Percentiles rank a stretch among this genome's conserved stretches.
Conservation (phyloP, 2,329 filamentous ascomycete genomes). For the Trichoderma atroviride region DNA sequence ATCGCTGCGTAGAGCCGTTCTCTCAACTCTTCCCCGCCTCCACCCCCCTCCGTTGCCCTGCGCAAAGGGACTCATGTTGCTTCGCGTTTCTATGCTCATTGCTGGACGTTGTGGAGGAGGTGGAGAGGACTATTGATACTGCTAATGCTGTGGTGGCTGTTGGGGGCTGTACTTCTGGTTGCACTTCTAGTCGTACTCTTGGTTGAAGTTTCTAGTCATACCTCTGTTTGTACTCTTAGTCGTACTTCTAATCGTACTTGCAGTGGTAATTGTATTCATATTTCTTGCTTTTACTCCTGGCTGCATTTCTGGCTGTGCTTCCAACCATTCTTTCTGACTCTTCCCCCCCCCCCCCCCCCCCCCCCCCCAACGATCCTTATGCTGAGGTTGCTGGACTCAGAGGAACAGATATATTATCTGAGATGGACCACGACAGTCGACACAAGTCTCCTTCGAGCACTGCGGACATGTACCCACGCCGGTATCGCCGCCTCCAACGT, state of each 20-base stretch:
- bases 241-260: no score
- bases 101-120: background rate
- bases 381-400: no score
- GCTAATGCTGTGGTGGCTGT: background rate
- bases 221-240: no score
- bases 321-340: background rate
- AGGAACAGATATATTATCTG: background rate
- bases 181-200: no score
- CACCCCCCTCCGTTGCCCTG: background rate
- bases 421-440: slow-evolving; percentile 14
- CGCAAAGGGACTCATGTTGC: no score
- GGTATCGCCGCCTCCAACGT: background rate
- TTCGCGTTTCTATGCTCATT: background rate
- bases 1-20: background rate
- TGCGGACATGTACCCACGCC: slow-evolving; percentile 25
- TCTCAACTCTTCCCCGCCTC: background rate
- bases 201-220: no score
- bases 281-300: no score
- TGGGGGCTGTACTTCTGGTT: background rate
- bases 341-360: no score
- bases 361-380: background rate
- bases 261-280: no score
- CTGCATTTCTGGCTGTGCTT: no score
- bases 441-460: slow-evolving; percentile 29
- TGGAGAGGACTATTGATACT: background rate